These are phyloP conservation scores for Vitis rupestris DNA, from an alignment of 164 flowering plant genomes.

Conservation along the genomic window DNA sequence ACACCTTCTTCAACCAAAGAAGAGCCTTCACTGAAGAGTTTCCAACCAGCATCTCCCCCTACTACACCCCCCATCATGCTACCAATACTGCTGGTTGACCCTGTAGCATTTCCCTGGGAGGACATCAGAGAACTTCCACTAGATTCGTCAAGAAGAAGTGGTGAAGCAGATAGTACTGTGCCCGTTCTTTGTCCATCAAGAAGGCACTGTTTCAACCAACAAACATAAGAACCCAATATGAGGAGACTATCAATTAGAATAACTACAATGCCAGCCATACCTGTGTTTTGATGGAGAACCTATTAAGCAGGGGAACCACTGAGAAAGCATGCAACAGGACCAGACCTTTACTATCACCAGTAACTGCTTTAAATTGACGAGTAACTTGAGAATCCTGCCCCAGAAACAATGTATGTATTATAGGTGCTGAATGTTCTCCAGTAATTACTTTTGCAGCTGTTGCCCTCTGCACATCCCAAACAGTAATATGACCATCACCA, in stretches of 20 bases:
- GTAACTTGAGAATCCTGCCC: slow-evolving; percentile 85
- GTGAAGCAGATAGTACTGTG: slow-evolving; percentile 76
- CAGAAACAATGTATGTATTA: slow-evolving; percentile 80
- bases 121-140: slow-evolving; percentile 37
- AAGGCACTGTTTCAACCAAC: slow-evolving; percentile 58
- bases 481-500: slow-evolving; percentile 79
- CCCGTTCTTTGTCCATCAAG: slow-evolving; percentile 86
- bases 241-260: background rate
- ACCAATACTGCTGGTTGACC: slow-evolving; percentile 60
- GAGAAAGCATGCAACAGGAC: slow-evolving; percentile 70
- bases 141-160: slow-evolving; percentile 66
- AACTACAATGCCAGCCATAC: slow-evolving; percentile 24
- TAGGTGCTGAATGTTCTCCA: slow-evolving; percentile 83
- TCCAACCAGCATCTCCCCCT: slow-evolving; percentile 73
- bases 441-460: slow-evolving; percentile 60
- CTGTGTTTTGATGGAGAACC: slow-evolving; percentile 62
- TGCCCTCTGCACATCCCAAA: slow-evolving; percentile 87
- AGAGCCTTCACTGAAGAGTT: slow-evolving; percentile 73
- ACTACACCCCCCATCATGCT: slow-evolving; percentile 90
- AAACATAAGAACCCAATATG: slow-evolving; percentile 11
- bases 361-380: slow-evolving; percentile 84
- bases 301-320: slow-evolving; percentile 63
- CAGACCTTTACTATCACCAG: slow-evolving; percentile 89
- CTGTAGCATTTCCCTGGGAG: slow-evolving; percentile 44
- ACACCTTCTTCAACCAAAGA: slow-evolving; percentile 89